Conservation (phyloP, 345 rosid genomes). For the Camelina laxa region DNA sequence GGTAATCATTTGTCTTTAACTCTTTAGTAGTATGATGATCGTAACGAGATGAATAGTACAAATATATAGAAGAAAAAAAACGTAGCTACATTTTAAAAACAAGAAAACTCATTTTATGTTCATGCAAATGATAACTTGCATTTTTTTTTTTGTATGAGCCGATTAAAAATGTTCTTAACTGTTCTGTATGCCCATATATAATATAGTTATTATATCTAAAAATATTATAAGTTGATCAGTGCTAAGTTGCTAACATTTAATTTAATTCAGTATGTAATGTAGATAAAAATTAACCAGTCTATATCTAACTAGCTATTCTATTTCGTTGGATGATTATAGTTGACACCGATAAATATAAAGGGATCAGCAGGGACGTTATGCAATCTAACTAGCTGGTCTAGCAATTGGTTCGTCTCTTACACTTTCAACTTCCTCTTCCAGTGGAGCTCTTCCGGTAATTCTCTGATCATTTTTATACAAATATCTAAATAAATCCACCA, state of each 20-base stretch:
- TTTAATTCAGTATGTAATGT: neutral
- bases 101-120: neutral
- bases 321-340: constrained; percentile 44
- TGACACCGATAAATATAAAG: constrained; percentile 83
- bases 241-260: neutral
- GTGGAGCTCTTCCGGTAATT: constrained; percentile 44
- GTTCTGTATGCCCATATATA: neutral
- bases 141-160: neutral
- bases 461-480: neutral
- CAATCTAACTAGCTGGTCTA: constrained; percentile 78
- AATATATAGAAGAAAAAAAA: neutral
- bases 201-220: neutral
- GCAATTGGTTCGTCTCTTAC: constrained; percentile 76
- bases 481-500: neutral
- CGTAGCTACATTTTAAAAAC: neutral
- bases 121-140: neutral
- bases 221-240: neutral
- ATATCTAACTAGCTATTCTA: neutral
- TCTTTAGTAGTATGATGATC: neutral
- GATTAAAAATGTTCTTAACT: neutral
- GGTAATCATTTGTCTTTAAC: constrained; percentile 49
- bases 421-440: constrained; percentile 61
- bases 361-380: constrained; percentile 87
- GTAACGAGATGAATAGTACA: neutral
- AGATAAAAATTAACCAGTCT: neutral